Percentiles rank a stretch among this genome's conserved stretches.
phyloP scores from a whole-genome alignment of 2,329 filamentous ascomycete genomes.

The Onygena corvina region DNA sequence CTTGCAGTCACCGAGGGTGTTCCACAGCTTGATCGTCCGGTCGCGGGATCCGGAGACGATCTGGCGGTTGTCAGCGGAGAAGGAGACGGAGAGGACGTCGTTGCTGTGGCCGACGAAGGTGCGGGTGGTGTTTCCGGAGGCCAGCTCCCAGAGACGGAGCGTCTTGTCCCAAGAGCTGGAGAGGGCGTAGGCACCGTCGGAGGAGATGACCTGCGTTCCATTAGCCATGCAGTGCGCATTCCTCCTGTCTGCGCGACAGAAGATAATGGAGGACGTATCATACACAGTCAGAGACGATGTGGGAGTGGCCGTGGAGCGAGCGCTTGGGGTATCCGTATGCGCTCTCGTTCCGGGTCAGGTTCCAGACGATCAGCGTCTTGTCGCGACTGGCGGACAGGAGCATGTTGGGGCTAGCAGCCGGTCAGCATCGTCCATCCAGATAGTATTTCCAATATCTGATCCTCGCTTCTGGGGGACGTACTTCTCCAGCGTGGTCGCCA shows the following conservation, averaged over 20 bases:
- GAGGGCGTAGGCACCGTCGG: conserved; percentile 96
- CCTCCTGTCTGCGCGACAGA: conserved; percentile 10
- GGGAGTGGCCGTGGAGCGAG: conserved; percentile 95
- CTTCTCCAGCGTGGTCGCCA: conserved; percentile 99
- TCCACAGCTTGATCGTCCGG: conserved; percentile 99
- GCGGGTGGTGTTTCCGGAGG: conserved; percentile 91
- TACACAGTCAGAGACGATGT: conserved; percentile 99
- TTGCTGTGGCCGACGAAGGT: conserved; percentile 99
- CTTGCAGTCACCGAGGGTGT: conserved; percentile 99
- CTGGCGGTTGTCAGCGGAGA: conserved; percentile 99
- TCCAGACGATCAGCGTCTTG: conserved; percentile 99
- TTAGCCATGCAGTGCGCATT: conserved; percentile 13
- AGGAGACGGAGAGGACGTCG: conserved; percentile 98
- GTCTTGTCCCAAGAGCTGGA: conserved; percentile 99
- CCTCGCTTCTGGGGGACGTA: conserved; percentile 44
- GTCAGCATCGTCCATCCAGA: conserved; percentile 29
- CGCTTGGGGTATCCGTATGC: conserved; percentile 99
- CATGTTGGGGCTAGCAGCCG: conserved; percentile 78
- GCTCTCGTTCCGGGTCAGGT: conserved; percentile 95
- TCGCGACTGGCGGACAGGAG: conserved; percentile 94
- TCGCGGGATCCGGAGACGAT: conserved; percentile 98
- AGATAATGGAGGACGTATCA: conserved; percentile 34
- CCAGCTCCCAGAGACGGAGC: conserved; percentile 97
- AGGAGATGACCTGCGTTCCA: conserved; percentile 76
- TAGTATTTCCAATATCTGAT: too few species aligned